phyloP scores from a whole-genome alignment of 2,329 filamentous ascomycete genomes.

The Setomelanomma holmii region DNA sequence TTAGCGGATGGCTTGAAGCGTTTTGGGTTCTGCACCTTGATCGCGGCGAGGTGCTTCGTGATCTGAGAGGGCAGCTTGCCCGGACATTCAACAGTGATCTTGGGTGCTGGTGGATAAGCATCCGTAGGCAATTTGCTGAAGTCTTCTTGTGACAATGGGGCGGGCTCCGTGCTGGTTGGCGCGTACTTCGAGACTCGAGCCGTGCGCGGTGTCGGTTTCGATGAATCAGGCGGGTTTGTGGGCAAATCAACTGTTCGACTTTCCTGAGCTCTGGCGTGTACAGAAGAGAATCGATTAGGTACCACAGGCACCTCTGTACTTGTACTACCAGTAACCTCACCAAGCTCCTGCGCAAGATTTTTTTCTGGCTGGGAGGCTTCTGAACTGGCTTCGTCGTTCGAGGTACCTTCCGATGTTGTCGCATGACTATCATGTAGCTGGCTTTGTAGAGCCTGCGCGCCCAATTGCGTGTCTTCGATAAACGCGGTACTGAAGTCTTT shows the following conservation, averaged over 20 bases:
- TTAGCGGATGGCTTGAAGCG: constrained; percentile 47
- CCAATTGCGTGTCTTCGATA: constrained; percentile 55
- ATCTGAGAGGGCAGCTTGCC: constrained; percentile 35
- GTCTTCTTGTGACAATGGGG: constrained; percentile 7
- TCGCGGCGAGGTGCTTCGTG: constrained; percentile 29
- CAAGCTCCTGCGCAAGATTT: background rate
- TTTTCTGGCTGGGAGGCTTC: background rate
- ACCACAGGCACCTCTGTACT: background rate
- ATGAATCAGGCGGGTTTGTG: background rate
- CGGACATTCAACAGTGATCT: constrained; percentile 25
- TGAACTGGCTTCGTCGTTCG: constrained; percentile 3
- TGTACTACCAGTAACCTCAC: background rate
- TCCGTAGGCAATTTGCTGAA: constrained; percentile 31
- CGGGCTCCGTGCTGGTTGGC: too few relatives aligned
- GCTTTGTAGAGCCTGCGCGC: constrained; percentile 50
- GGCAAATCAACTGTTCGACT: background rate
- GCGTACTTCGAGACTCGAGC: too few relatives aligned
- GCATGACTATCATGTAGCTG: constrained; percentile 44
- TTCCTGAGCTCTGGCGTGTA: background rate
- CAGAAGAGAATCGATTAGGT: background rate
- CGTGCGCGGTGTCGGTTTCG: too few relatives aligned
- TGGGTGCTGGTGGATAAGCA: constrained; percentile 34
- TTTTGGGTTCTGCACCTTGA: constrained; percentile 36
- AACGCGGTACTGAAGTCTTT: constrained; percentile 28
- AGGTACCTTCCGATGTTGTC: constrained; percentile 25